Conservation (phyloP, 2,329 filamentous ascomycete genomes). For the Pleomassaria siparia region DNA sequence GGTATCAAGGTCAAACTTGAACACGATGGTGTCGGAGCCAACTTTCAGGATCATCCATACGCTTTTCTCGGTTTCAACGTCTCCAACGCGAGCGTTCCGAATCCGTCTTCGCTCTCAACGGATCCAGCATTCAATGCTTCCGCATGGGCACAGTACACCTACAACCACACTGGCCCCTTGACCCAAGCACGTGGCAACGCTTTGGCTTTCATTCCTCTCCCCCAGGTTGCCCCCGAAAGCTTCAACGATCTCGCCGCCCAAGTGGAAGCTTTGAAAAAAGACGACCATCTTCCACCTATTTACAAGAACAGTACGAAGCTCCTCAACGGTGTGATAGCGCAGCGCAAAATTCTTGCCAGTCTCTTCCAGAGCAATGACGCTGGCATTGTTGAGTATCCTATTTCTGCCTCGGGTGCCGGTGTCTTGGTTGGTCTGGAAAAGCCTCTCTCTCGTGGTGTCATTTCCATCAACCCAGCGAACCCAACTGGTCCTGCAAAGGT, state of each 20-base stretch:
- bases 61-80: conserved; percentile 22
- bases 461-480: conserved; percentile 26
- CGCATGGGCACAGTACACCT: conserved; percentile 28
- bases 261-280: conserved; percentile 12
- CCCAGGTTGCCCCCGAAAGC: conserved; percentile 20
- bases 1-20: conserved; percentile 28
- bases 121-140: conserved; percentile 31
- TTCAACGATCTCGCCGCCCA: conserved; percentile 19
- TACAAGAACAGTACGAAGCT: conserved; percentile 29
- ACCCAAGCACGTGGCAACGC: conserved; percentile 29
- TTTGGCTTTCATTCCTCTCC: conserved; percentile 30
- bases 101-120: conserved; percentile 20
- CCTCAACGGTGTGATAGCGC: conserved; percentile 23
- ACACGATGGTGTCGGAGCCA: conserved; percentile 34
- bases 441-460: conserved; percentile 44
- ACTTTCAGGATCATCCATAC: conserved; percentile 39
- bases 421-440: conserved; percentile 36
- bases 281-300: conserved; percentile 23
- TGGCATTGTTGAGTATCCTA: conserved; percentile 27
- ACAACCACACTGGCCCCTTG: conserved; percentile 29
- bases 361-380: conserved; percentile 24
- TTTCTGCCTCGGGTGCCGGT: conserved; percentile 38
- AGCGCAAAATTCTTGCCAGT: conserved; percentile 30
- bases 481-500: conserved; percentile 29
- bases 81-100: conserved; percentile 23